phyloP scores from a whole-genome alignment of 176 grass and related monocot species.

The Bromus sterilis region DNA sequence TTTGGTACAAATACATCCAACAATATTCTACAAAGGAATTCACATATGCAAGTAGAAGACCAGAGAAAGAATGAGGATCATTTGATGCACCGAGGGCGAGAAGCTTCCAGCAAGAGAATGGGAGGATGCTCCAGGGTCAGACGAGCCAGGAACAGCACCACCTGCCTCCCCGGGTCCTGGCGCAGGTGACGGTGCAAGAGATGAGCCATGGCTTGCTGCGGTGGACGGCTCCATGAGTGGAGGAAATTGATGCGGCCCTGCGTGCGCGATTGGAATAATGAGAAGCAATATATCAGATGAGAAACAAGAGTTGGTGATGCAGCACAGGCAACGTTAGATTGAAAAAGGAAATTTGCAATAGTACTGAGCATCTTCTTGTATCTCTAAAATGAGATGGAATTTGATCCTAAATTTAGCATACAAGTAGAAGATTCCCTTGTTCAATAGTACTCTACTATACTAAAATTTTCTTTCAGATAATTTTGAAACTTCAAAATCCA shows the following conservation, averaged over 20 bases:
- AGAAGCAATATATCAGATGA: not conserved
- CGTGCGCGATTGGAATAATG: not conserved
- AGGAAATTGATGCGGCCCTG: conserved; percentile 72
- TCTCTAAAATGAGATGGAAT: not conserved
- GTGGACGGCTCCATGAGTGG: conserved; percentile 45
- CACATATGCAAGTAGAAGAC: conserved; percentile 27
- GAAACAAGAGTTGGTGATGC: not conserved
- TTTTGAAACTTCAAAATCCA: not conserved
- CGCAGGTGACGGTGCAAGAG: conserved; percentile 48
- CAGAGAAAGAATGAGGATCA: conserved; percentile 35
- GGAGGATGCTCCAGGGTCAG: conserved; percentile 20
- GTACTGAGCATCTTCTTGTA: not conserved
- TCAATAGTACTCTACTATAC: no score
- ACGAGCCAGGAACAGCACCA: conserved; percentile 35
- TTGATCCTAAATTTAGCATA: not conserved
- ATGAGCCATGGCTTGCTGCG: conserved; percentile 18
- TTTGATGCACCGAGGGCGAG: not conserved
- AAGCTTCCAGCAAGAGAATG: conserved; percentile 32
- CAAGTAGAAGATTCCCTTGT: not conserved
- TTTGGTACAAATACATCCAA: conserved; percentile 24
- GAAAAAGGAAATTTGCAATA: not conserved
- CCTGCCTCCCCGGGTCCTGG: conserved; percentile 56
- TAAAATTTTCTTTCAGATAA: not conserved
- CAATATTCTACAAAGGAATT: conserved; percentile 27
- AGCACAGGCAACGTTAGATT: not conserved